Conservation (phyloP, 805 yeast species). For the Saturnispora halmiae region DNA sequence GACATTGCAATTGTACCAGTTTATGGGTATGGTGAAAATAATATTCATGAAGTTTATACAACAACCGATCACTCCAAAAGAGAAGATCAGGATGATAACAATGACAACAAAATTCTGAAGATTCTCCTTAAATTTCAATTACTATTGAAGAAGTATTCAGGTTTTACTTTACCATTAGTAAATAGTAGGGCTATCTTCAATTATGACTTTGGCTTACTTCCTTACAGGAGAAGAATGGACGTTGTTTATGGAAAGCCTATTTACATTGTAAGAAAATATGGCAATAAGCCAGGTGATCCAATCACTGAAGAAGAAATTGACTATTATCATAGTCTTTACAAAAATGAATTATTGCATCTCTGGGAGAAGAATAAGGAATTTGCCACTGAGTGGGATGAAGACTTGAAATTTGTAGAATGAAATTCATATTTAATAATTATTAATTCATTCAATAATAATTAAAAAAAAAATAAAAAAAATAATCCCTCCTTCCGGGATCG, state of each 20-base stretch:
- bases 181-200: conserved; percentile 89
- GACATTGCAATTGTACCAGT: conserved; percentile 78
- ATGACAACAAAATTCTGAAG: conserved; percentile 25
- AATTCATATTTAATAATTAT: not conserved
- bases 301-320: conserved; percentile 43
- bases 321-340: conserved; percentile 63
- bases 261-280: conserved; percentile 28
- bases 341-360: conserved; percentile 50
- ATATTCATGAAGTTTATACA: conserved; percentile 37
- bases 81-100: conserved; percentile 4
- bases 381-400: conserved; percentile 39
- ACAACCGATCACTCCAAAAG: conserved; percentile 17
- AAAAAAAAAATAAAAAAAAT: conserved; percentile 3
- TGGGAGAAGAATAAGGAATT: conserved; percentile 61
- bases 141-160: conserved; percentile 60
- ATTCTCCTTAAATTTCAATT: conserved; percentile 49
- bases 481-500: conserved; percentile 12
- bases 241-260: conserved; percentile 64
- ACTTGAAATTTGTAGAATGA: conserved; percentile 37
- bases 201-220: conserved; percentile 84
- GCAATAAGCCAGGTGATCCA: conserved; percentile 20
- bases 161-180: conserved; percentile 85
- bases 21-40: conserved; percentile 85
- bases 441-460: not conserved
- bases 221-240: conserved; percentile 72